Base-by-base conservation (phyloP, 305 asterid species). In the Solanum hybrid region DNA sequence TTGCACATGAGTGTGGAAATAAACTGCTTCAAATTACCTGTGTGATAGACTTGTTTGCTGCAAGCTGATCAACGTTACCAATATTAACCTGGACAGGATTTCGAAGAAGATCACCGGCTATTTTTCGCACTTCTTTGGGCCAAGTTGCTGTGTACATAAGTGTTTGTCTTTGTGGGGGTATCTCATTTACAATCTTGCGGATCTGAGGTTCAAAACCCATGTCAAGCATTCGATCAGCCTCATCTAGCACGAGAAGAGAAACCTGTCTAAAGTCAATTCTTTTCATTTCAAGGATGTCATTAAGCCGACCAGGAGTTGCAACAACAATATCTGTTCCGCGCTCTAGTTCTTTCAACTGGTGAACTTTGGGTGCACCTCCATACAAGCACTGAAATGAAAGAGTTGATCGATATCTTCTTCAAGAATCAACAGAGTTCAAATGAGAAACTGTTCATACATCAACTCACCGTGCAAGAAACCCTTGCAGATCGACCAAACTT, bases 181-280 rank as follows among this genome's bases (percentile, higher is more conserved):
- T 95, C 92, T 95, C 98, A 89, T 96, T 95, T 85, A 97, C 99
- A 93, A 97, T 97, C 93, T 96, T 97, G 86, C 98, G 97, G 76
- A 97, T 96, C 94, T 97, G 99, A 89, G 99, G 99, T 94, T 97
- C 99, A 92, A 97, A 97, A 69, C 99, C 99, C 99, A 97, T 97
- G 93, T 97, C 99, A 91, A 97, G 95, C 99, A 97, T 97, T 92
- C 99, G 95, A 93, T 97, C 99, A 90, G 99, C 99, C 95, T 97
- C 99, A 91, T 97, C 99, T 74, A 97, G 99, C 90, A 97, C 98
- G 88, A 97, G 98, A 90, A 96, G 95, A 79, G 99, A 95, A 90
- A 96, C 94, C 93, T 97, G 99, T 92, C 96, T 93, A 89, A 97
- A 96, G 93, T 96, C 95, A 33, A 97, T 96, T 94, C 96, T 95